Percentiles rank a stretch among this genome's conserved stretches.
These are phyloP conservation scores for Hagleromyces aurorensis DNA, from an alignment of 805 yeast species.

Conservation along the genomic window DNA sequence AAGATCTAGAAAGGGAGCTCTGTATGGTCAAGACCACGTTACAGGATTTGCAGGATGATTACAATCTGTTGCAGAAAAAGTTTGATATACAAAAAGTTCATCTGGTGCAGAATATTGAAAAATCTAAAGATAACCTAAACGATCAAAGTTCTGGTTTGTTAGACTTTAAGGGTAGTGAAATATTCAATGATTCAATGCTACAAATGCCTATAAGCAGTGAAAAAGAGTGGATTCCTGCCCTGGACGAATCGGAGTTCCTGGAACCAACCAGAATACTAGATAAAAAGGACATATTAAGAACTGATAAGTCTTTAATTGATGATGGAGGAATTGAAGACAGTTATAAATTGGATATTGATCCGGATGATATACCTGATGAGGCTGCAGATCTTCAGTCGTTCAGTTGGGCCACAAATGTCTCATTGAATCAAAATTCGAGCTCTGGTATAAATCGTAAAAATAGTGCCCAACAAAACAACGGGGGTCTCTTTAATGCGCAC, in stretches of 20 bases:
- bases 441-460: slow-evolving; percentile 6
- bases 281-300: no score
- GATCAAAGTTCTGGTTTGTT: no score
- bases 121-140: no score
- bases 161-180: no score
- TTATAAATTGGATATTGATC: slow-evolving; percentile 5
- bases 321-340: slow-evolving; percentile 3
- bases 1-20: slow-evolving; percentile 21
- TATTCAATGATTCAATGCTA: no score
- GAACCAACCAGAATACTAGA: no score
- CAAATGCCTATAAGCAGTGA: no score
- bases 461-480: slow-evolving; percentile 7
- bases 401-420: slow-evolving; percentile 5
- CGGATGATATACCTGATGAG: slow-evolving; percentile 22
- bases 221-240: slow-evolving; percentile 18
- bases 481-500: slow-evolving; percentile 35
- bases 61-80: slow-evolving; percentile 19
- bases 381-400: slow-evolving; percentile 18
- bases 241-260: no score
- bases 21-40: slow-evolving; percentile 16
- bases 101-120: slow-evolving; percentile 11
- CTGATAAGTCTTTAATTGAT: no score
- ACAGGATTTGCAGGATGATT: slow-evolving; percentile 24
- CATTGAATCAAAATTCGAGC: slow-evolving; percentile 7
- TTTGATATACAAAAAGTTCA: slow-evolving; percentile 22